phyloP scores from a whole-genome alignment of 768 basidiomycete genomes.

The Tulasnella sp. region DNA sequence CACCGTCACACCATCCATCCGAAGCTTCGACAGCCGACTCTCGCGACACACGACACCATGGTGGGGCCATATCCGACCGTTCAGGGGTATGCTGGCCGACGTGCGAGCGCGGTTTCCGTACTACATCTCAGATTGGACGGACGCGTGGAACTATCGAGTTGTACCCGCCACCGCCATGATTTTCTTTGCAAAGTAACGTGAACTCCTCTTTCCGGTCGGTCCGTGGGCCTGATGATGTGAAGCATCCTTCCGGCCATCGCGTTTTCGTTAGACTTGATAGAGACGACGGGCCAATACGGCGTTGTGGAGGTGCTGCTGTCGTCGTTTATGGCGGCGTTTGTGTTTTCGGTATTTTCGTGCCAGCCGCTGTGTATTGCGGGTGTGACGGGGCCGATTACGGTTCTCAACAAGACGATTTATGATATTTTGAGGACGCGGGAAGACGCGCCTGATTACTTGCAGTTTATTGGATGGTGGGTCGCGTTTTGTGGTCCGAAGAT shows the following conservation, averaged over 20 bases:
- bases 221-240: neutral
- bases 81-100: constrained; percentile 52
- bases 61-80: constrained; percentile 17
- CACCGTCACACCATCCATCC: neutral
- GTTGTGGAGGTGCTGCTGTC: constrained; percentile 69
- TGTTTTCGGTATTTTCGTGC: constrained; percentile 76
- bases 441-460: constrained; percentile 61
- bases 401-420: constrained; percentile 83
- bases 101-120: constrained; percentile 59
- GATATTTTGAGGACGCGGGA: constrained; percentile 48
- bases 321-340: constrained; percentile 80
- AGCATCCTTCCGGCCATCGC: constrained; percentile 85
- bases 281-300: constrained; percentile 81
- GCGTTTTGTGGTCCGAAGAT: neutral
- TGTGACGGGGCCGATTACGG: constrained; percentile 87
- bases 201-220: neutral
- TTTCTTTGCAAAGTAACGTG: constrained; percentile 66
- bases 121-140: constrained; percentile 79
- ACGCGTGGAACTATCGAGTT: constrained; percentile 86
- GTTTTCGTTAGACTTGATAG: constrained; percentile 83
- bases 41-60: constrained; percentile 1
- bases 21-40: neutral
- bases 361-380: constrained; percentile 89
- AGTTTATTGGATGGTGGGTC: constrained; percentile 66
- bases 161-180: constrained; percentile 76